Evolutionary conservation across 2,329 filamentous ascomycete genomes (phyloP), one percentile per base, ranked within the genome.

Genomic region (Lachnellula occidentalis): DNA sequence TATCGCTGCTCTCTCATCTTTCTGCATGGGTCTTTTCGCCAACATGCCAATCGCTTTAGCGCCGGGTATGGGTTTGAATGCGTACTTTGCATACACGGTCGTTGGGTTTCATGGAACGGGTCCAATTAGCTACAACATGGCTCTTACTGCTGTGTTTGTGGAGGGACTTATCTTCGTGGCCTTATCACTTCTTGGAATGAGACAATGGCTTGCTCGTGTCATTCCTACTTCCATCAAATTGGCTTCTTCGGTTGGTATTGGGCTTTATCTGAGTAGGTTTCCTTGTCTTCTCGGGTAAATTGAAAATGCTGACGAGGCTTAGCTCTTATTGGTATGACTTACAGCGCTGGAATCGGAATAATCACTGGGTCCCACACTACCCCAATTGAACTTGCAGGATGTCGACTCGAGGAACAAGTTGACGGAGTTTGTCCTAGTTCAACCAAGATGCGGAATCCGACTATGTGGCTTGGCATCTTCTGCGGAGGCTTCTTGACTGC

Each of bases 401-500:
- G 56, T 46, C 19, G 54, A 6, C 19, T 55, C 5, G 45, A 41
- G 14, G 12, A 50, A 8, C 22, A 51, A n/a, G 56, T 48, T 11
- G 14, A 64, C 65, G 86, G 86, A 9, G 64, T 82, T 4, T 92
- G 88, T 67, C 48, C 53, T 24, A 80, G 81, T 0, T 69, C 71
- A n/a, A 74, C 79, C 52, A 91, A 91, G 78, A 92, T 94, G 88
- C 82, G 88, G 58, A 88, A 80, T 64, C 87, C 89, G 1, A 81
- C 85, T 34, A 82, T 94, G 81, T 95, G 90, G 90, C 78, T 94
- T 51, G 90, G 89, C 43, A 90, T 94, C 64, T 92, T 94, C 75
- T 88, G 86, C 61, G 88, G 89, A 39, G 88, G 89, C 60, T 78
- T 94, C 61, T 71, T 95, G 37, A 92, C 89, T 0, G 85, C 85